A percentile compares a stretch with the other conserved stretches of the same genome.
phyloP scores from a whole-genome alignment of 2,329 filamentous ascomycete species.

The Claviceps sp. region DNA sequence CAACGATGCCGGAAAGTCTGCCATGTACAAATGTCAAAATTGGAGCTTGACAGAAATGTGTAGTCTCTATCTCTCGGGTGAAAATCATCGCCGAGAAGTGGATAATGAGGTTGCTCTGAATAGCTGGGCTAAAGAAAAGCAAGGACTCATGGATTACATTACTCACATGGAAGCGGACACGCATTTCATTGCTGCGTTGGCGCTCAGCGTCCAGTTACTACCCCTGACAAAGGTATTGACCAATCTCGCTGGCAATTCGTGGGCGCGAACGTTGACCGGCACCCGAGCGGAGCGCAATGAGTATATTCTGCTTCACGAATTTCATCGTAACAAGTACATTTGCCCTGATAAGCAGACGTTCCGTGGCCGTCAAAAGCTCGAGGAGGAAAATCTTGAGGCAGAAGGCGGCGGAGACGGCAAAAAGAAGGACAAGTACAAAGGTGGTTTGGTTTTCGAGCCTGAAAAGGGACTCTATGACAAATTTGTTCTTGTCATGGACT shows the following conservation, averaged over 20 bases:
- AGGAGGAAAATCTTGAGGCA: constrained; percentile 58
- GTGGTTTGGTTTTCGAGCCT: constrained; percentile 94
- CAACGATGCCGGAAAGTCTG: constrained; percentile 93
- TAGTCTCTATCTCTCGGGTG: constrained; percentile 66
- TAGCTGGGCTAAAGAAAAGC: constrained; percentile 64
- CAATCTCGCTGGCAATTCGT: constrained; percentile 94
- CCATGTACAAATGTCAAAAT: constrained; percentile 93
- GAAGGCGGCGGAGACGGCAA: constrained; percentile 60
- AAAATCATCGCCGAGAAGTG: constrained; percentile 64
- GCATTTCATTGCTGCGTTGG: constrained; percentile 86
- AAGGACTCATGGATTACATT: constrained; percentile 84
- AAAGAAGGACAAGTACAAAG: constrained; percentile 99
- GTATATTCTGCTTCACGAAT: constrained; percentile 96
- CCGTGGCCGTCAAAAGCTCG: constrained; percentile 57
- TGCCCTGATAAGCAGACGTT: constrained; percentile 88
- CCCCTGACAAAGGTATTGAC: constrained; percentile 90
- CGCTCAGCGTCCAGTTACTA: constrained; percentile 79
- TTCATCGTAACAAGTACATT: constrained; percentile 93
- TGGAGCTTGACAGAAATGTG: constrained; percentile 99
- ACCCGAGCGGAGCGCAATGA: constrained; percentile 96
- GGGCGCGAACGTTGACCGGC: constrained; percentile 89
- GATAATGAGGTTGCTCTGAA: constrained; percentile 81
- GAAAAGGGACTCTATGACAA: constrained; percentile 97
- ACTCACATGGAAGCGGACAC: constrained; percentile 92
- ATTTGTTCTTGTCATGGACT: constrained; percentile 98